A percentile compares a stretch with the other conserved stretches of the same genome.
Conservation (phyloP, 2,329 filamentous ascomycete species). For the Pseudopithomyces chartarum region DNA sequence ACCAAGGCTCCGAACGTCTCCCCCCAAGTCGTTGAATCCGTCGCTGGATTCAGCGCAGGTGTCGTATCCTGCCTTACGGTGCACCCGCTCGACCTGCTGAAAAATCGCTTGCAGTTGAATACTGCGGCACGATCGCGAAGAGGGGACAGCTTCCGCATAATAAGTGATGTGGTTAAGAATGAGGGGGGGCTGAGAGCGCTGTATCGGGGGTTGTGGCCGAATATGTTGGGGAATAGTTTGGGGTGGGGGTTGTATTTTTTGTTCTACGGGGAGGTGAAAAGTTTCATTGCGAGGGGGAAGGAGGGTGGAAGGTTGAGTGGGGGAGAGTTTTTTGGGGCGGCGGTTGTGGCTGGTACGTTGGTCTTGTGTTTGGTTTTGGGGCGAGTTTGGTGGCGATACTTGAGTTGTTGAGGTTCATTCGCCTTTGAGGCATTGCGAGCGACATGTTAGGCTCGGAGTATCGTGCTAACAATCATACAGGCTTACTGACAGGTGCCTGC, state of each 20-base stretch:
- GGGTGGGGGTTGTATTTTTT: constrained; percentile 95
- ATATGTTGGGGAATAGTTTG: constrained; percentile 85
- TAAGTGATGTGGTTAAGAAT: constrained; percentile 57
- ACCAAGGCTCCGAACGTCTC: constrained; percentile 48
- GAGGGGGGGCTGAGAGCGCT: constrained; percentile 69
- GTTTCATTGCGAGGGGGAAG: constrained; percentile 52
- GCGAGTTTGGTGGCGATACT: too few relatives aligned
- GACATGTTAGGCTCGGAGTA: too few relatives aligned
- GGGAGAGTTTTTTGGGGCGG: constrained; percentile 80
- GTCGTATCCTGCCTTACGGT: constrained; percentile 83
- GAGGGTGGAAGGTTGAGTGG: constrained; percentile 57
- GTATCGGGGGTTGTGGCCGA: constrained; percentile 89
- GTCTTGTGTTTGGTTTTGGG: neutral
- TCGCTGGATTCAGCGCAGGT: constrained; percentile 89
- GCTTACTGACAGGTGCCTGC: constrained; percentile 75
- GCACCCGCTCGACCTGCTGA: constrained; percentile 93
- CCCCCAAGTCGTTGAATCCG: constrained; percentile 80
- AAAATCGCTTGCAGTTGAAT: constrained; percentile 83
- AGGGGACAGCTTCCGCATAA: constrained; percentile 59
- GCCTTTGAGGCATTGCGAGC: too few relatives aligned
- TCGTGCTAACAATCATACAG: constrained; percentile 44
- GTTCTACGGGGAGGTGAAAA: constrained; percentile 66
- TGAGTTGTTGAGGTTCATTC: too few relatives aligned
- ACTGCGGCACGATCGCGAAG: constrained; percentile 49
- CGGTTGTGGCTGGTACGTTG: constrained; percentile 61